Conservation (phyloP, 192 early-diverging fungal genomes). For the Entomortierella chlamydospora region DNA sequence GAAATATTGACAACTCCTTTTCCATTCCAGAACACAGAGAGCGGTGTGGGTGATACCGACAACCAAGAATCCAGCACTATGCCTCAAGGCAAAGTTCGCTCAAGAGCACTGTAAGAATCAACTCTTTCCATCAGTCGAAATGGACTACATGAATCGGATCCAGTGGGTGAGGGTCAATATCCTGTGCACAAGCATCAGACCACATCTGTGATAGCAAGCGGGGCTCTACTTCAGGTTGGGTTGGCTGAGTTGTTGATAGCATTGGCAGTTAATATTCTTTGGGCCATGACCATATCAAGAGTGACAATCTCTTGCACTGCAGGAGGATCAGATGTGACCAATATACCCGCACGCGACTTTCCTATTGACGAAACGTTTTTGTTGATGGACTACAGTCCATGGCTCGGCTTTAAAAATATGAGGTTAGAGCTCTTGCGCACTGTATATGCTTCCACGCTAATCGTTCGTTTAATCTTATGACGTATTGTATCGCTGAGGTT, state of each 20-base stretch:
- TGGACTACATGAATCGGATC: too few species aligned
- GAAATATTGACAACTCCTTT: too few species aligned
- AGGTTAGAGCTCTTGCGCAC: constrained; percentile 12
- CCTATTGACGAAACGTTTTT: constrained; percentile 15
- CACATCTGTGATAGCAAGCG: not conserved
- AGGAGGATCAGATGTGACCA: not conserved
- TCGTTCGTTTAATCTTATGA: too few species aligned
- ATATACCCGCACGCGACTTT: not conserved
- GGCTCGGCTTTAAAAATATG: constrained; percentile 40
- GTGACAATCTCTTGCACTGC: not conserved
- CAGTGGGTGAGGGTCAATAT: too few species aligned
- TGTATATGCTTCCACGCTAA: too few species aligned
- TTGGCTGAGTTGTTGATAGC: not conserved
- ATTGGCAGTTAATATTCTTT: not conserved
- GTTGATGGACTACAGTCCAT: constrained; percentile 43
- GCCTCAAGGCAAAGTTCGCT: too few species aligned
- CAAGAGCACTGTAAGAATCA: too few species aligned
- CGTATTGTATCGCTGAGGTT: too few species aligned
- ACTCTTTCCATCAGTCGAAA: too few species aligned
- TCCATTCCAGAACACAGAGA: too few species aligned
- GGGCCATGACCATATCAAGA: not conserved
- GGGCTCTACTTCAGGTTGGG: not conserved
- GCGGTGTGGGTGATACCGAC: too few species aligned
- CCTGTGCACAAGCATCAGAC: not conserved
- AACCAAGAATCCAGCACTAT: too few species aligned